Evolutionary conservation across 2,329 filamentous ascomycete species (phyloP), one percentile per base, ranked within the genome.

Genomic region (Basipetospora chlamydospora): DNA sequence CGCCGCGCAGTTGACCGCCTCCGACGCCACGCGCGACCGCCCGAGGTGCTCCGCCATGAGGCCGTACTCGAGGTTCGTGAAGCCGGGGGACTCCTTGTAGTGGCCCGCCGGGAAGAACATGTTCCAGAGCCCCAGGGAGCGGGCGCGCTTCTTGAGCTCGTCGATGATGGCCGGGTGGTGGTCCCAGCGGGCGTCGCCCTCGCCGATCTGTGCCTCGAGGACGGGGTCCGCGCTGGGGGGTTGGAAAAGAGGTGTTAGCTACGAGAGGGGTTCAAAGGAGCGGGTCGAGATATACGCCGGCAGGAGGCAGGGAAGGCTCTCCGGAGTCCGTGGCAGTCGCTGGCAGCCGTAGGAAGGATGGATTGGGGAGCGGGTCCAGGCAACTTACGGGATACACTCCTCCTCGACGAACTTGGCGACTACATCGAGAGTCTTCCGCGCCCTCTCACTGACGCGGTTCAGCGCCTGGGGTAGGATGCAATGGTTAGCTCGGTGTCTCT

Each of bases 351-450:
- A 8, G 20, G 2, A 9, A 22, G 28, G 31, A 25, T 16, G 20
- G 26, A 10, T 9, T 12, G 26, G 5, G 25, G 7, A 15, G 28
- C 2, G 15, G 13, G 28, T 9, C 15, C 2, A 25, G 22, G n/a
- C 21, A 21, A 49, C 71, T 61, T 56, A 77, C 73, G 80, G 81
- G 46, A 86, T 79, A 57, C 82, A 98, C 67, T 94, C 87, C 60
- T 94, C 87, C 55, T 96, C 83, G 48, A 98, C 90, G 51, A 98
- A 98, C 59, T 86, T 85, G 65, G 88, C 84, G 47, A 98, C 83
- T 45, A 85, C 55, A 52, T 95, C 87, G 46, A 95, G 65, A 21
- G 80, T 83, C 67, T 81, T 77, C 62, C 80, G 83, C 36, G 87
- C 87, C 50, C 74, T 69, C 41, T 92, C 85, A 61, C 84, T 92